These are phyloP conservation scores for Xylaria digitata DNA, from an alignment of 2,329 filamentous ascomycete species.

Conservation along the genomic window DNA sequence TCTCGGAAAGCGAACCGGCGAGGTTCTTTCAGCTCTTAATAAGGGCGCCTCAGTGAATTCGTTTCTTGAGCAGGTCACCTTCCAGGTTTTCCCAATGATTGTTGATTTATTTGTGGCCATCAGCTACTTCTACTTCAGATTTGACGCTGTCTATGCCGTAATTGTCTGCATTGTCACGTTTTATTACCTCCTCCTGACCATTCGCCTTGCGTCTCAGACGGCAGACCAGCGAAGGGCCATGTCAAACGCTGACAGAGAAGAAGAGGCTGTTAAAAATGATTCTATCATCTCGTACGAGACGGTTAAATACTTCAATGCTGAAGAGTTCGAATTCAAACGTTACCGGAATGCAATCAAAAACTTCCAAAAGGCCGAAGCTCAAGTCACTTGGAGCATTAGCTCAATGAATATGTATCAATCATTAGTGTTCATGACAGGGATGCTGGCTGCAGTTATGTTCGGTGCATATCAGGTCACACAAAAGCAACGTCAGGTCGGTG, in stretches of 20 bases:
- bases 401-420: slow-evolving; percentile 86
- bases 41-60: slow-evolving; percentile 97
- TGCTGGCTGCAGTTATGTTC: slow-evolving; percentile 77
- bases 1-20: slow-evolving; percentile 93
- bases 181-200: slow-evolving; percentile 95
- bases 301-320: slow-evolving; percentile 90
- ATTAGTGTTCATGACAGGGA: slow-evolving; percentile 80
- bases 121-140: slow-evolving; percentile 79
- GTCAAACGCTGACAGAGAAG: slow-evolving; percentile 93
- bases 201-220: slow-evolving; percentile 93
- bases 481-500: slow-evolving; percentile 72
- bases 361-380: slow-evolving; percentile 80
- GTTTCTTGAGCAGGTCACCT: slow-evolving; percentile 95
- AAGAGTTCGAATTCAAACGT: slow-evolving; percentile 79
- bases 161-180: slow-evolving; percentile 92
- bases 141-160: slow-evolving; percentile 90
- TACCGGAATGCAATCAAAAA: slow-evolving; percentile 76
- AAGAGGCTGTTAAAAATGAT: slow-evolving; percentile 98
- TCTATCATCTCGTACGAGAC: slow-evolving; percentile 99
- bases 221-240: slow-evolving; percentile 91
- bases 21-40: slow-evolving; percentile 93
- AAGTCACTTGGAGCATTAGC: slow-evolving; percentile 80
- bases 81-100: slow-evolving; percentile 94
- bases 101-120: slow-evolving; percentile 89
- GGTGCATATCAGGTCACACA: slow-evolving; percentile 81